Base-by-base conservation (phyloP, 345 rosid species). In the Luvunga scandens region DNA sequence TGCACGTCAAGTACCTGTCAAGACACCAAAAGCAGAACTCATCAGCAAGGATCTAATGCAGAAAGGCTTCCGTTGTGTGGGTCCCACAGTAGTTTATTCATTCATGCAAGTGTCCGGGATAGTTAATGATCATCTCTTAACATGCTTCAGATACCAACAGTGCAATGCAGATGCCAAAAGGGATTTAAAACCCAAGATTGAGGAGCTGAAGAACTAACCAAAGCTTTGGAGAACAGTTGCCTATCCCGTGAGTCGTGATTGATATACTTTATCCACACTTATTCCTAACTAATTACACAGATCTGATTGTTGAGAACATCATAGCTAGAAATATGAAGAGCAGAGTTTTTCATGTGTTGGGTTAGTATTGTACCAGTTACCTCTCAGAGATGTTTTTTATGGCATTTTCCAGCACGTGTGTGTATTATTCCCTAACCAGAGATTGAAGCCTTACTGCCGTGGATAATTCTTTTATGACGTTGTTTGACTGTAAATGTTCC, bases 31-130 rank as follows among this genome's bases (percentile, higher is more conserved):
- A 82, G 94, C 98, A 27, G 99, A 93, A 81, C 66, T 86, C 66
- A 85, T 95, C 18, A 93, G 98, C 91, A 95, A 93, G 87, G 93
- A 93, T 75, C 83, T 95, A 86, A 95, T 93, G 97, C 95, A 69
- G 84, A 87, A 94, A 87, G 99, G 99, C 72, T 93, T 95, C 78
- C 86, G 93, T 9, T 93, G 93, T 10, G 96, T 95, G n/a, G 99
- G 99, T 22, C 98, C 99, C 1, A 90, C 94, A 1, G 90, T 91
- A 33, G 73, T 95, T 14, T 93, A 95, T 69, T 93, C 98, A 0
- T 95, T 93, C 92, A 87, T 93, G 94, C 98, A 95, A 80, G 96
- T 81, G 28, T 83, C 90, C 22, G 97, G 98, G 9, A 86, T 93
- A 50, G 92, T 89, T 38, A 93, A 93, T 22, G 98, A 95, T 77